Conservation (phyloP, 305 asterid genomes). For the Striga hermonthica region DNA sequence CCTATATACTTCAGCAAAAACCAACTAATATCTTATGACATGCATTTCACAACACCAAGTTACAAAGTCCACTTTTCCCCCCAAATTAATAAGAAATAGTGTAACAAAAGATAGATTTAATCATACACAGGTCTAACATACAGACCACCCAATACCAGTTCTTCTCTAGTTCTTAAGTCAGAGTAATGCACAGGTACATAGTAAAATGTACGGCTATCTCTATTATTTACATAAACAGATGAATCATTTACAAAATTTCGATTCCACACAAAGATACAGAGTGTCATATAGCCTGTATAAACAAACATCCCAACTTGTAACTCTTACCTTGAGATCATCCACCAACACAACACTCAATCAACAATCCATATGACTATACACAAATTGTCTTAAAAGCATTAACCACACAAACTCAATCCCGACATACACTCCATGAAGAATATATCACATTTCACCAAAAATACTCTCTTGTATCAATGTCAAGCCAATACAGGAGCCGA, state of each 20-base stretch:
- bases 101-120: background rate
- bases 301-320: background rate
- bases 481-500: too few relatives aligned
- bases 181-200: background rate
- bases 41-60: background rate
- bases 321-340: background rate
- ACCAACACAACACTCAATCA: too few relatives aligned
- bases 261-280: background rate
- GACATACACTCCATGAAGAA: too few relatives aligned
- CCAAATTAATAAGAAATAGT: background rate
- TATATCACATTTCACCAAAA: too few relatives aligned
- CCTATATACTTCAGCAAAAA: conserved; percentile 5
- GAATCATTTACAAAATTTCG: background rate
- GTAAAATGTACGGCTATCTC: background rate
- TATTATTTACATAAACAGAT: background rate
- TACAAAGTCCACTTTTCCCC: background rate
- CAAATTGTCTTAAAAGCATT: too few relatives aligned
- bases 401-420: too few relatives aligned
- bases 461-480: too few relatives aligned
- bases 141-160: background rate
- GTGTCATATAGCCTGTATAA: background rate
- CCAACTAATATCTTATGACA: background rate
- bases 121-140: background rate
- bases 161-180: background rate
- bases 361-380: too few relatives aligned